Percentiles rank a stretch among this genome's conserved stretches.
phyloP scores from a whole-genome alignment of 2,329 filamentous ascomycete species.

The Thelonectria discophora region DNA sequence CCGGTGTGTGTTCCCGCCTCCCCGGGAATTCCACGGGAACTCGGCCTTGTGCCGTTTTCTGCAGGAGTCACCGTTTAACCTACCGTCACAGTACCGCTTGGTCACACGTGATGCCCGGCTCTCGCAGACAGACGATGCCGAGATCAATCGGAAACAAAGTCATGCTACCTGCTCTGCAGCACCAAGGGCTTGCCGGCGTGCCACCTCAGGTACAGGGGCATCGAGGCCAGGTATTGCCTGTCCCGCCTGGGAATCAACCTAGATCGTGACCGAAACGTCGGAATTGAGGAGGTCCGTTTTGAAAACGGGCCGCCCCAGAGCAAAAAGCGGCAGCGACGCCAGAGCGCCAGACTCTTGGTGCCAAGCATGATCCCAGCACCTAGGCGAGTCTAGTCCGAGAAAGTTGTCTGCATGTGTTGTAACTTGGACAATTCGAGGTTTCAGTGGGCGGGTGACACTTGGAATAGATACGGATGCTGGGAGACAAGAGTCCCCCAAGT shows the following conservation, averaged over 20 bases:
- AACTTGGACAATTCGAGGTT: not conserved
- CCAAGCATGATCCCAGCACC: not conserved
- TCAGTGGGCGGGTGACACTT: conserved; percentile 4
- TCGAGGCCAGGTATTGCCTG: no score
- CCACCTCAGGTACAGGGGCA: no score
- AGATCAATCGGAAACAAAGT: not conserved
- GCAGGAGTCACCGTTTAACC: no score
- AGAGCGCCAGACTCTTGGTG: not conserved
- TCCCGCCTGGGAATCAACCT: no score
- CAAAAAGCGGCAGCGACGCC: not conserved
- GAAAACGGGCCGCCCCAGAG: not conserved
- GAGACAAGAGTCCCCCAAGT: not conserved
- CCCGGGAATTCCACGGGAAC: no score
- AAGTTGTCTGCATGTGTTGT: not conserved
- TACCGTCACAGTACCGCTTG: no score
- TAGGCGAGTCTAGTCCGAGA: not conserved
- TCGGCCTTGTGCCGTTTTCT: no score
- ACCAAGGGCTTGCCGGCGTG: no score
- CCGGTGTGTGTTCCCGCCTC: no score
- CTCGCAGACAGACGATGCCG: no score
- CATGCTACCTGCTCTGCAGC: not conserved
- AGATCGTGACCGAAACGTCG: not conserved
- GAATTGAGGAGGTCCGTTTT: not conserved
- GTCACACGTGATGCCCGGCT: no score
- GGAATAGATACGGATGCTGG: no score